Base-by-base conservation (phyloP, 176 grass and related monocot species). In the Poa pratensis region DNA sequence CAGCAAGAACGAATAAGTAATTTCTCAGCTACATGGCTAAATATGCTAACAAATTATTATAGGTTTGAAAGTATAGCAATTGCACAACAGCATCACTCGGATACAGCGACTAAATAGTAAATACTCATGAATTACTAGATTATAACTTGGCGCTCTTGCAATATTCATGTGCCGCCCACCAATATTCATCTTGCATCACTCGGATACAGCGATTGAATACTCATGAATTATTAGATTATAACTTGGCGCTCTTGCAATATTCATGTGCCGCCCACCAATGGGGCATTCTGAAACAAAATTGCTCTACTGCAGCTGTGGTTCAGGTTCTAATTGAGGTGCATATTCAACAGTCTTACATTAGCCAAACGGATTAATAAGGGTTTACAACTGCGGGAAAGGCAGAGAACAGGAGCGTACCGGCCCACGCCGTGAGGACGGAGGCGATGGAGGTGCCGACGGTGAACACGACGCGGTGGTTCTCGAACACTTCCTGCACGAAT, bases 351-450 rank as follows among this genome's bases (percentile, higher is more conserved):
- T 40, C 9, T 57, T 20, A 6, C 2, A 40, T 55, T 30, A 73
- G 64, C 0, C 15, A 27, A 66, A 81, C 55, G 65, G 32, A 69
- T 2, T 17, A 54, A 83, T 19, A 16, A 48, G 69, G 7, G 10
- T 71, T 45, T 49, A 49, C 46, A 14, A 11, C n/a, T 19, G 50
- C 5, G 11, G 60, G 8, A 66, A 66, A 45, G 27, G 12, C 7
- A 19, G 71, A 45, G 32, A 12, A 51, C 5, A 76, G 76, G 30
- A 58, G 80, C 82, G 78, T 73, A 95, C 96, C 96, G 15, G 83
- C 91, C 96, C 96, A 95, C 10, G 93, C 93, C 43, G 96, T 98
- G 62, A 98, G 91, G 75, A 98, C 52, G 24, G 96, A 98, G 43
- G 96, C 89, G 54, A 98, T 83, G 46, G 96, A 95, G 11, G 96